phyloP scores from a whole-genome alignment of 176 grass and related monocot genomes.

The Oryza meyeriana region DNA sequence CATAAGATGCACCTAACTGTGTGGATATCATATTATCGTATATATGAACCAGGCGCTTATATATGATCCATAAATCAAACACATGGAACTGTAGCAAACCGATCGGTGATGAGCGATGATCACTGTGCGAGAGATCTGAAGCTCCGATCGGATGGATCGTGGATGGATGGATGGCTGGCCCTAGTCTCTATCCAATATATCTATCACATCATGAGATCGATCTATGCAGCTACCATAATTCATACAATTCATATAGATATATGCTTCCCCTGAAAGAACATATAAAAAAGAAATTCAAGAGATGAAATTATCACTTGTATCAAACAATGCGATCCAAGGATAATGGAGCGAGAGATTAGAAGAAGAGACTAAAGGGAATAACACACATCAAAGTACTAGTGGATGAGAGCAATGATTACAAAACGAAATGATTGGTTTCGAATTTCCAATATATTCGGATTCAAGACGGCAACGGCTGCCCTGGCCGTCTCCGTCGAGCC shows the following conservation, averaged over 20 bases:
- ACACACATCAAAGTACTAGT: too few species aligned
- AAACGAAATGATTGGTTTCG: too few species aligned
- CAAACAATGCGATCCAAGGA: neutral
- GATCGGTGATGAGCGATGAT: neutral
- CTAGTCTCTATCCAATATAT: conserved; percentile 4
- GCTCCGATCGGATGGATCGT: neutral
- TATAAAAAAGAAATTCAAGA: neutral
- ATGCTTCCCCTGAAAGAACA: neutral
- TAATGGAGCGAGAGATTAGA: too few species aligned
- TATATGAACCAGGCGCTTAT: neutral
- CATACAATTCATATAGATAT: neutral
- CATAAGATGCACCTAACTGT: neutral
- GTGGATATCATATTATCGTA: neutral
- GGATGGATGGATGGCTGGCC: neutral
- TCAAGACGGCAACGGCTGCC: neutral
- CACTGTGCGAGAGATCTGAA: conserved; percentile 11
- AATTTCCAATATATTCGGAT: too few species aligned
- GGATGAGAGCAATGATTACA: neutral
- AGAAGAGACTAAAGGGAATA: too few species aligned
- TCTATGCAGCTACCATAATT: neutral
- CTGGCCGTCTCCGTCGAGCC: too few species aligned
- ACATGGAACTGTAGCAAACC: neutral
- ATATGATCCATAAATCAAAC: neutral
- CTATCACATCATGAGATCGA: neutral
- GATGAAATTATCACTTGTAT: neutral